These are phyloP conservation scores for Ceratobasidium sp. DNA, from an alignment of 1,284 basidiomycete genomes.

Conservation along the genomic window DNA sequence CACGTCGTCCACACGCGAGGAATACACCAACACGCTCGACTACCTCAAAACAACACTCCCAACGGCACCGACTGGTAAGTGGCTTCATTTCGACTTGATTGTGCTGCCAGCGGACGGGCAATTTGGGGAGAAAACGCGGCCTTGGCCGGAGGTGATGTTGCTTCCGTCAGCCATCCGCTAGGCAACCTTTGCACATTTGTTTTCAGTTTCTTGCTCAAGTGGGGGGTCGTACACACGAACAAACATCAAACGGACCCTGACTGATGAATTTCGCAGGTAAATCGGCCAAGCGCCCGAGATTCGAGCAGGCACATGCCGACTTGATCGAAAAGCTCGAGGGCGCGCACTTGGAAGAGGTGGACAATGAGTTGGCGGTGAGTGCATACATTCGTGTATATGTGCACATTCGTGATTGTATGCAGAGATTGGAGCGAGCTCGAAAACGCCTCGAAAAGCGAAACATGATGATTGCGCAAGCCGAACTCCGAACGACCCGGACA, in stretches of 20 bases:
- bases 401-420: neutral
- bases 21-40: conserved; percentile 69
- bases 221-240: conserved; percentile 23
- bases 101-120: neutral
- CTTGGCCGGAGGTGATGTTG: conserved; percentile 27
- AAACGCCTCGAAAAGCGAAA: conserved; percentile 48
- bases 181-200: conserved; percentile 34
- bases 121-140: neutral
- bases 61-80: conserved; percentile 52
- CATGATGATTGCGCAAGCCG: conserved; percentile 70
- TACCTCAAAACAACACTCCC: conserved; percentile 63
- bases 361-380: conserved; percentile 72
- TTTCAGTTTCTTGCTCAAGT: conserved; percentile 36
- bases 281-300: conserved; percentile 49
- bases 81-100: conserved; percentile 5
- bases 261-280: conserved; percentile 25
- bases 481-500: conserved; percentile 77
- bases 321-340: conserved; percentile 66
- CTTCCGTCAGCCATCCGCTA: conserved; percentile 37
- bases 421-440: conserved; percentile 27
- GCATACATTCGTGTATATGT: neutral
- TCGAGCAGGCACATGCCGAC: conserved; percentile 64
- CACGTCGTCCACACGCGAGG: conserved; percentile 70
- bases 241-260: conserved; percentile 36
- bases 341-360: conserved; percentile 65